These are phyloP conservation scores for Hypseocharis bilobata DNA, from an alignment of 441 rosid species.

Conservation along the genomic window DNA sequence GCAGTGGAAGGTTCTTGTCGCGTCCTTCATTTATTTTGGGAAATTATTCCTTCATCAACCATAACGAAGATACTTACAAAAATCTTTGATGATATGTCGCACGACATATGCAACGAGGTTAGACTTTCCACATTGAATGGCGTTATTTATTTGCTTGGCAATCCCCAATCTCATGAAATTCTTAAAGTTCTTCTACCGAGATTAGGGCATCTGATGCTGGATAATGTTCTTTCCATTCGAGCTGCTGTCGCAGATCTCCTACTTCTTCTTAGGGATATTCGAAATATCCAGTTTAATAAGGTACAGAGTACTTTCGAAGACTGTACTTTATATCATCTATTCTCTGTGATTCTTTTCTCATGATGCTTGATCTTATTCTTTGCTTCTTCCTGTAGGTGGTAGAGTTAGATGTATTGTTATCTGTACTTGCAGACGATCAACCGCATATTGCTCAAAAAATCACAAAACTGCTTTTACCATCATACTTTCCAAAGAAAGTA, in stretches of 20 bases:
- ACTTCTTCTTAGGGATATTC: slow-evolving; percentile 57
- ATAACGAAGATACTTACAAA: slow-evolving; percentile 65
- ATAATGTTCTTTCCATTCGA: slow-evolving; percentile 49
- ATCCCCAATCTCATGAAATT: slow-evolving; percentile 81
- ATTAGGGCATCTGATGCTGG: slow-evolving; percentile 60
- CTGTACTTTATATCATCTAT: slow-evolving; percentile 12
- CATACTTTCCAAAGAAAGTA: slow-evolving; percentile 74
- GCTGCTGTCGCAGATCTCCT: slow-evolving; percentile 72
- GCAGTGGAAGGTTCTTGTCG: slow-evolving; percentile 95
- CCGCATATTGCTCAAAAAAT: slow-evolving; percentile 67
- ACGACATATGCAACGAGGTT: slow-evolving; percentile 65
- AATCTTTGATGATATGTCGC: slow-evolving; percentile 60
- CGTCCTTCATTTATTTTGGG: slow-evolving; percentile 82
- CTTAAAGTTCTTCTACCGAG: slow-evolving; percentile 82
- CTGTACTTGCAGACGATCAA: slow-evolving; percentile 63
- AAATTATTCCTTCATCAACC: slow-evolving; percentile 69
- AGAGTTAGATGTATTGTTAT: slow-evolving; percentile 48
- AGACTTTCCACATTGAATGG: slow-evolving; percentile 83
- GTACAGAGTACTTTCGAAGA: slow-evolving; percentile 30
- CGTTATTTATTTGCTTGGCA: slow-evolving; percentile 69
- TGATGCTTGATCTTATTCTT: slow-evolving; percentile 19
- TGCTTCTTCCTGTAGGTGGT: slow-evolving; percentile 52
- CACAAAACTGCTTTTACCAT: slow-evolving; percentile 65
- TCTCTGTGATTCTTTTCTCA: neutral
- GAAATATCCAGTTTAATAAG: slow-evolving; percentile 73